Evolutionary conservation across 2,329 filamentous ascomycete species (phyloP), one percentile per base, ranked within the genome.

Genomic region (Cadophora luteo-olivacea): DNA sequence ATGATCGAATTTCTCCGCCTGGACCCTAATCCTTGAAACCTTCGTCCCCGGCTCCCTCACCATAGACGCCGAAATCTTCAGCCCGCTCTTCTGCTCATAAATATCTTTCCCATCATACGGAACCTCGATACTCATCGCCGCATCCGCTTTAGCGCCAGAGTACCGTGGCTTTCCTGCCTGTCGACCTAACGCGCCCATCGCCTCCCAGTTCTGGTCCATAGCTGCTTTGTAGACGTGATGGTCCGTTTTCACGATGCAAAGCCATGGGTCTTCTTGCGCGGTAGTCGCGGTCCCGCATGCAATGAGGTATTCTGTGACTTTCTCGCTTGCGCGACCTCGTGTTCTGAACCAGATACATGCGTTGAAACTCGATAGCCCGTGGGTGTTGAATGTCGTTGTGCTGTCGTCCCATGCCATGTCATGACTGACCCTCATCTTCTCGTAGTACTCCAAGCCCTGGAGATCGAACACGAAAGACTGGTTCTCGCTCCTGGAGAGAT

Each of bases 31-130:
- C 33, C 29, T 12, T 19, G 14, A 60, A 11, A 6, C 54, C 9
- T 38, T 38, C 29, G n/a, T 60, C 5, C 33, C 33, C 33, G 29
- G 4, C 55, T 60, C 32, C 33, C 32, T 36, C 19, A 41, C 55
- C 55, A 60, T 60, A 33, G 22, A 38, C 3, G 55, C 55, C 19
- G 55, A 41, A 19, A 60, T 41, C 6, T 33, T 32, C 33, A 60
- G 8, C 4, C 55, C 55, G 16, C 55, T 60, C 32, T 41, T 38
- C 32, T 60, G 4, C 33, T n/a, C 19, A 22, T 38, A 60, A 14
- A 60, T 38, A 38, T 60, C 33, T n/a, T 60, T 60, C n/a, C 55
- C 55, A 24, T 60, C 55, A 33, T 60, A 60, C 29, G 33, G 55
- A 11, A 38, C 22, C 55, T 38, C 55, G 19, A 60, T 24, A n/a